Evolutionary conservation across 176 grass and related monocot species (phyloP), one percentile per base, ranked within the genome.

Genomic region (Eragrostis curvula): DNA sequence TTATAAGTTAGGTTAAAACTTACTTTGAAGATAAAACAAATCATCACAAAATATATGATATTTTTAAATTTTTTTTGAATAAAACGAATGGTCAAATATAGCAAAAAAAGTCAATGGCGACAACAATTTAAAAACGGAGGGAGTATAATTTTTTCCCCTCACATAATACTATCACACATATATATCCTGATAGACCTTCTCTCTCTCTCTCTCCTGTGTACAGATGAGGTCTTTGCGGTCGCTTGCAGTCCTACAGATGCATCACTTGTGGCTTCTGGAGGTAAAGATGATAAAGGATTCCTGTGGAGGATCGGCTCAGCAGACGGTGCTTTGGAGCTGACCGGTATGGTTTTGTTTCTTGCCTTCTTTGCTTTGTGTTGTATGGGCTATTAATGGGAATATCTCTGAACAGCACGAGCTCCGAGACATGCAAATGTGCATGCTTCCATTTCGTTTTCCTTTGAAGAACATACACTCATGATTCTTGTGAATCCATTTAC

Each of bases 271-370:
- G 90, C 89, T 29, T 90, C 96, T 55, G 93, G 96, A 65, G 92
- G 90, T 29, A 93, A 88, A 88, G 93, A 98, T 77, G 96, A 98
- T 77, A 98, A 73, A 86, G 96, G 86, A 67, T 98, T 91, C 71
- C 50, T 98, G 62, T 98, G 93, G 96, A 95, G 85, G 70, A 98
- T 95, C 88, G 90, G 93, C 79, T 87, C 82, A 71, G 12, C 64
- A 81, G 90, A 91, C 63, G 48, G 60, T 53, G 63, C 47, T 45
- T 15, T 93, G 65, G 96, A 98, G 89, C 89, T 98, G 66, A 42
- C 72, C 53, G 88, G 88, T 86, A 89, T 25, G 23, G 2, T 75
- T 75, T 40, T 3, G 5, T 70, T 60, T 44, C 25, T 46, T 81
- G 12, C 12, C n/a, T 16, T 42, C 15, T 75, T 70, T 27, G 63